Percentiles rank a stretch among this genome's conserved stretches.
These are phyloP conservation scores for Tranzscheliella williamsii DNA, from an alignment of 1,284 basidiomycete genomes.

Conservation along the genomic window DNA sequence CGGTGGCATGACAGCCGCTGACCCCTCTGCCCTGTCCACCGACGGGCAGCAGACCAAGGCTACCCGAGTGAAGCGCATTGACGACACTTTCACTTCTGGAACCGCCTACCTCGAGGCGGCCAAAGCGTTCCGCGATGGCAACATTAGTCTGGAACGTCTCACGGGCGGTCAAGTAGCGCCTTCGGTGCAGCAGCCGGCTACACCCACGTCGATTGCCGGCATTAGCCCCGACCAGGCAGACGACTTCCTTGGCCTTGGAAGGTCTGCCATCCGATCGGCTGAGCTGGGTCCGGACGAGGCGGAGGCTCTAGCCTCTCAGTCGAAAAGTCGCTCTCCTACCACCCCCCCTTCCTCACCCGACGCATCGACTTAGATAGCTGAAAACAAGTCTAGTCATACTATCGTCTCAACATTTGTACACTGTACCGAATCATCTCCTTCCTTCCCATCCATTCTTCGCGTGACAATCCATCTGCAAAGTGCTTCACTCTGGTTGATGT, in stretches of 20 bases:
- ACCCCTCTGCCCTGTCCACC: conserved; percentile 4
- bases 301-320: background rate
- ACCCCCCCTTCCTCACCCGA: no score
- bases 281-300: background rate
- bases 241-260: conserved; percentile 25
- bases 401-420: no score
- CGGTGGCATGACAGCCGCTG: conserved; percentile 7
- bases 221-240: conserved; percentile 6
- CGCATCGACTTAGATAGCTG: no score
- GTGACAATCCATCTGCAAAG: no score
- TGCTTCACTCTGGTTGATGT: no score
- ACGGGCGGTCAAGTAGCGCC: conserved; percentile 1
- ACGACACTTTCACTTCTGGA: conserved; percentile 37
- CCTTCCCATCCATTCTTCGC: no score
- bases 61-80: conserved; percentile 23
- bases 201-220: background rate
- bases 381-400: no score
- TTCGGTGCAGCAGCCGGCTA: background rate
- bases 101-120: conserved; percentile 40
- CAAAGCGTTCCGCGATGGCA: conserved; percentile 29
- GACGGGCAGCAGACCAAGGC: conserved; percentile 30
- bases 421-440: no score
- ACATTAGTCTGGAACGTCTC: conserved; percentile 9
- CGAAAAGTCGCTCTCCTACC: background rate
- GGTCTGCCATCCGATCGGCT: conserved; percentile 11